Conservation (phyloP, 1,139 yeast species). For the Pichia sp. region DNA sequence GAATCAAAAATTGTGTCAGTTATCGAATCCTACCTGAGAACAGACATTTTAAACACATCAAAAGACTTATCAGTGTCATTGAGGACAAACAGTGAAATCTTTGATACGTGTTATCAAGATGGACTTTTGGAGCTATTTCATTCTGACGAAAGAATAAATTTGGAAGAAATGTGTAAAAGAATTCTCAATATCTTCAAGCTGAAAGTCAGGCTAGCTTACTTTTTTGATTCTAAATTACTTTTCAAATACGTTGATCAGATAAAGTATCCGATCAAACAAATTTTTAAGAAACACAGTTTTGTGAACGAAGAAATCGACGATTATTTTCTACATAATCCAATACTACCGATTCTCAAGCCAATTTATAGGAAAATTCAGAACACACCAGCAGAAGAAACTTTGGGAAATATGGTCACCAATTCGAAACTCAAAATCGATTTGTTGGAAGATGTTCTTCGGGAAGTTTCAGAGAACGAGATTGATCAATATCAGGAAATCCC, state of each 20-base stretch:
- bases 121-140: conserved; percentile 1
- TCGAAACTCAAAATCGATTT: not conserved
- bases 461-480: not conserved
- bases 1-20: not conserved
- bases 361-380: conserved; percentile 10
- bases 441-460: conserved; percentile 1
- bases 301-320: conserved; percentile 14
- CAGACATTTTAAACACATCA: conserved; percentile 1
- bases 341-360: conserved; percentile 20
- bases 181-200: conserved; percentile 2
- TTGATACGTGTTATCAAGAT: conserved; percentile 5
- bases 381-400: conserved; percentile 3
- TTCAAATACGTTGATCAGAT: conserved; percentile 16
- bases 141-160: not conserved
- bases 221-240: conserved; percentile 4
- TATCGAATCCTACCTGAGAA: conserved; percentile 1
- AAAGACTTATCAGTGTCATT: not conserved
- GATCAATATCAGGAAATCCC: conserved; percentile 5
- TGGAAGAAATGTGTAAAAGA: not conserved
- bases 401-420: not conserved
- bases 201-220: conserved; percentile 5
- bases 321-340: conserved; percentile 19
- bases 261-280: conserved; percentile 16
- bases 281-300: conserved; percentile 10
- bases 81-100: conserved; percentile 2